Percentiles rank a stretch among this genome's conserved stretches.
These are phyloP conservation scores for Lagenidium giganteum DNA, from an alignment of 352 stramenopile genomes.

Conservation along the genomic window DNA sequence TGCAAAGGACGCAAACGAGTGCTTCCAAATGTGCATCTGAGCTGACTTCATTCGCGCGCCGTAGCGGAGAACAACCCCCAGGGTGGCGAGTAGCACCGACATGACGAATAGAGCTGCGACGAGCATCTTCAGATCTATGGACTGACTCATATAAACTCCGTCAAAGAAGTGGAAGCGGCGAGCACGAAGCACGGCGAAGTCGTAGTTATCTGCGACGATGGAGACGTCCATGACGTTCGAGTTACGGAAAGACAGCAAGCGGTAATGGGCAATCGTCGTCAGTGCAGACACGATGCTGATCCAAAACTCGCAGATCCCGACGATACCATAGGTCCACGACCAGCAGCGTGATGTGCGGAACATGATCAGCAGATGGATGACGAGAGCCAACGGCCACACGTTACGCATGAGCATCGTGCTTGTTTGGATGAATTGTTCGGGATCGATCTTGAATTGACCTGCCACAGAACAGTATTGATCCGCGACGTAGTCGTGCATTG, in stretches of 20 bases:
- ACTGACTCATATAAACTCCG: too few relatives aligned
- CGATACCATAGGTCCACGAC: constrained; percentile 10
- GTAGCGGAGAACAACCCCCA: too few relatives aligned
- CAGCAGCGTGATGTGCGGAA: constrained; percentile 5
- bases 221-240: background rate
- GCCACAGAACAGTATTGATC: constrained; percentile 16
- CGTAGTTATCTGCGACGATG: too few relatives aligned
- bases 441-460: constrained; percentile 6
- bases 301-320: constrained; percentile 15
- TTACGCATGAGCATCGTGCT: constrained; percentile 24
- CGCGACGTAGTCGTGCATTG: constrained; percentile 16
- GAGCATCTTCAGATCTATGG: too few relatives aligned
- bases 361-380: constrained; percentile 10
- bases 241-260: constrained; percentile 2
- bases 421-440: constrained; percentile 13
- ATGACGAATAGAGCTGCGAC: too few relatives aligned
- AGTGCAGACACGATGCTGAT: constrained; percentile 18
- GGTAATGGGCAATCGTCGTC: constrained; percentile 7
- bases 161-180: too few relatives aligned
- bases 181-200: too few relatives aligned
- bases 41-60: too few relatives aligned
- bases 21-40: too few relatives aligned
- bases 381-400: constrained; percentile 17
- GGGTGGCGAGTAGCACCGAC: too few relatives aligned
- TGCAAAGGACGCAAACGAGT: constrained; percentile 5